Conservation (phyloP, 2,329 filamentous ascomycete species). For the Atkinsonella hypoxylon region DNA sequence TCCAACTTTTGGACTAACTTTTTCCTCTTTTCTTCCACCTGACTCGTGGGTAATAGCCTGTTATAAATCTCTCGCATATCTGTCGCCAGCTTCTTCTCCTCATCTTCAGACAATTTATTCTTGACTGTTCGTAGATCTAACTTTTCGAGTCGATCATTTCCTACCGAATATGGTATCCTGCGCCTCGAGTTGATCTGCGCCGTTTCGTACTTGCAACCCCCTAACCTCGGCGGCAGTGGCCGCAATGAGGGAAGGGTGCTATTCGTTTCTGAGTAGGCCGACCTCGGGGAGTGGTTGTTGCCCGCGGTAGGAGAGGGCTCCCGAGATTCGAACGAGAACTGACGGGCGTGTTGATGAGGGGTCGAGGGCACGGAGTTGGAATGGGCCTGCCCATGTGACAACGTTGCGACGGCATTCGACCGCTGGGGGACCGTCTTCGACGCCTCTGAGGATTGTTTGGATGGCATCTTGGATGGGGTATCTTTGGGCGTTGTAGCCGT, state of each 20-base stretch:
- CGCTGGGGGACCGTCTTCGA: slow-evolving; percentile 19
- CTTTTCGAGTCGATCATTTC: slow-evolving; percentile 65
- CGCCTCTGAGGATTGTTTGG: slow-evolving; percentile 26
- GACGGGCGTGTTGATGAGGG: slow-evolving; percentile 75
- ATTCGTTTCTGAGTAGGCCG: slow-evolving; percentile 81
- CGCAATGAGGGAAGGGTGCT: slow-evolving; percentile 57
- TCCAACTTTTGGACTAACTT: slow-evolving; percentile 80
- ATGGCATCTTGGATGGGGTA: slow-evolving; percentile 35
- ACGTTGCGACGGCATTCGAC: slow-evolving; percentile 16
- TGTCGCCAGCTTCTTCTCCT: slow-evolving; percentile 62
- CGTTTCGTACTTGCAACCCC: slow-evolving; percentile 80
- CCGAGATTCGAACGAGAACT: slow-evolving; percentile 67
- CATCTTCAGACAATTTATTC: slow-evolving; percentile 55
- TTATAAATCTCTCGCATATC: slow-evolving; percentile 83
- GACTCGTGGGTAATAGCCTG: slow-evolving; percentile 66
- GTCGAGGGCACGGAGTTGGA: slow-evolving; percentile 91
- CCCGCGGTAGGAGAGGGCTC: slow-evolving; percentile 68
- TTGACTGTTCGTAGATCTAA: slow-evolving; percentile 62
- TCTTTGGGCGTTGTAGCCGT: slow-evolving; percentile 50
- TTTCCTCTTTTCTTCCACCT: slow-evolving; percentile 64
- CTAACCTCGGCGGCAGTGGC: slow-evolving; percentile 45
- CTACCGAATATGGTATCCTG: slow-evolving; percentile 84
- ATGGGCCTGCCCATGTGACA: slow-evolving; percentile 32
- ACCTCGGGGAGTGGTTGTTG: slow-evolving; percentile 75
- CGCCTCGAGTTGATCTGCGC: slow-evolving; percentile 69